Conservation (phyloP, 2,329 filamentous ascomycete species). For the Nemania sp. region DNA sequence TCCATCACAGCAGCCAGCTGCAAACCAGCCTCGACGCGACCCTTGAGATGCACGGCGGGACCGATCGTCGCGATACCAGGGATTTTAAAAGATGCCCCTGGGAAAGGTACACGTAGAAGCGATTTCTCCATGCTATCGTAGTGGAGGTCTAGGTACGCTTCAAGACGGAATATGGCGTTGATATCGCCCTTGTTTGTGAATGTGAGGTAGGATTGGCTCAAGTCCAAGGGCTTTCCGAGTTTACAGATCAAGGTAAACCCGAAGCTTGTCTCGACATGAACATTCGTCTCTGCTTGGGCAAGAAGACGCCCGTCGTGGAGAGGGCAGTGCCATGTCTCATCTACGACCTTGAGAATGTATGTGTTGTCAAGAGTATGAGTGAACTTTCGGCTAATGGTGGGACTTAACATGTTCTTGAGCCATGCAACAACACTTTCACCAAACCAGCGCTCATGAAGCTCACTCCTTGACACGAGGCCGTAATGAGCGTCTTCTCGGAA, state of each 20-base stretch:
- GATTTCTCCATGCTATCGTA: constrained; percentile 41
- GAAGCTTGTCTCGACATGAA: constrained; percentile 36
- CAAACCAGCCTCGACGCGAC: background rate
- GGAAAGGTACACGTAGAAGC: constrained; percentile 17
- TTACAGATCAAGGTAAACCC: constrained; percentile 42
- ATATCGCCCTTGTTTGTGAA: constrained; percentile 39
- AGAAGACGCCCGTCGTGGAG: constrained; percentile 12
- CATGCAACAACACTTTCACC: constrained; percentile 11
- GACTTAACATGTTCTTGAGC: constrained; percentile 40
- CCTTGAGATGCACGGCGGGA: constrained; percentile 1
- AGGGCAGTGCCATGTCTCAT: constrained; percentile 13
- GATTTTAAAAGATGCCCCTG: background rate
- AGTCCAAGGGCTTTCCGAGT: constrained; percentile 48
- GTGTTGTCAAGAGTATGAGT: constrained; percentile 6
- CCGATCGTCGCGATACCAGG: constrained; percentile 10
- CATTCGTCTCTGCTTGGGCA: constrained; percentile 5
- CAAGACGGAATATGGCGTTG: constrained; percentile 17
- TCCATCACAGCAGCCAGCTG: constrained; percentile 8
- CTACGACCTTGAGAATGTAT: constrained; percentile 9
- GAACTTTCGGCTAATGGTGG: constrained; percentile 18
- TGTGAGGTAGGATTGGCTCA: constrained; percentile 26
- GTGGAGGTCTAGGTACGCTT: constrained; percentile 13
- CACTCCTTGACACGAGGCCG: constrained; percentile 40
- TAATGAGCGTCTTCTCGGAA: constrained; percentile 52
- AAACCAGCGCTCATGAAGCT: constrained; percentile 53